Base-by-base conservation (phyloP, 106 monocot species). In the Platanthera zijinensis region DNA sequence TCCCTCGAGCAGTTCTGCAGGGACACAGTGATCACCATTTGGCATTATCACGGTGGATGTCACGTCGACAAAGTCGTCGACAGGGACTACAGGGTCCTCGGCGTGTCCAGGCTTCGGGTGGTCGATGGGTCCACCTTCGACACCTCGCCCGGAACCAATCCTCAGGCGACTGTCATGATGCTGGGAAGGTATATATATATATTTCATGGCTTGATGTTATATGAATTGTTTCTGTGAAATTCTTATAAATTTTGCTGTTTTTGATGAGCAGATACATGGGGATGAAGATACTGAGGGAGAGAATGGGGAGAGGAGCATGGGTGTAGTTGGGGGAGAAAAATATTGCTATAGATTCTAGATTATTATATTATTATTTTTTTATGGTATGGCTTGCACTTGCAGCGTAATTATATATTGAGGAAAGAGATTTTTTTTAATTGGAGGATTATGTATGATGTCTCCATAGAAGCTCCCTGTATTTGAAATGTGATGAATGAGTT, bases 21-120 rank as follows among this genome's bases (percentile, higher is more conserved):
- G 79, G 89, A 89, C 72, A 85, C 89, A 1, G 89, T 92, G 53
- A 85, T 85, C 52, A 92, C 89, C 5, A 92, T 92, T 22, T 92
- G 92, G 92, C 92, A 92, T 64, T 92, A 92, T 75, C 92, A 92
- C 45, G 92, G 92, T 0, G 92, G 92, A 0, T 92, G 89, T 79
- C 84, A 89, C 28, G 83, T 89, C 0, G 92, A 85, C 12, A 83
- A 85, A 75, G 92, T 92, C 18, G 83, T 92, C 3, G 89, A 85
- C 69, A 21, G 50, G 1, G 78, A 86, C 0, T 83, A 89, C 49
- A 75, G 81, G 54, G 86, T 89, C 4, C 30, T 87, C 18, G 87
- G 87, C 3, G 81, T 85, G 8, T 71, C 54, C 10, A 61, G 81
- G 3, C 74, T 92, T n/a, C 61, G 89, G 48, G 83, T 92, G 3